A percentile compares a stretch with the other conserved stretches of the same genome.
These are phyloP conservation scores for Diaporthe sp. DNA, from an alignment of 2,329 filamentous ascomycete genomes.

Conservation along the genomic window DNA sequence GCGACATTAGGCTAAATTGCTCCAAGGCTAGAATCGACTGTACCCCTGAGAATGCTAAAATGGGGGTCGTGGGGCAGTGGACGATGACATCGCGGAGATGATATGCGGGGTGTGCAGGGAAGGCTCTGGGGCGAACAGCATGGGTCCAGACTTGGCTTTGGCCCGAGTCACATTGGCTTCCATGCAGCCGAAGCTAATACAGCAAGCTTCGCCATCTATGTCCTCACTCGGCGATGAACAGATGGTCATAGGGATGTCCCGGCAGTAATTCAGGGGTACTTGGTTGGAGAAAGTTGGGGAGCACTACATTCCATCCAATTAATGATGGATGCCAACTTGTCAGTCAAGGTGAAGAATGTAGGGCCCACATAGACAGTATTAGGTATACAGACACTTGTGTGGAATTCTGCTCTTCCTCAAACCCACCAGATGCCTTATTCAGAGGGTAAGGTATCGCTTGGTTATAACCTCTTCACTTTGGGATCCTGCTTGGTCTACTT, in stretches of 20 bases:
- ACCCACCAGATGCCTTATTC: no score
- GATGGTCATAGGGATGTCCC: constrained; percentile 7
- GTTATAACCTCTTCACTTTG: neutral
- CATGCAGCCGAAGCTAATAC: constrained; percentile 14
- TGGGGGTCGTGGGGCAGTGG: constrained; percentile 17
- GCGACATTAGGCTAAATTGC: constrained; percentile 24
- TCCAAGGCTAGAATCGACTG: neutral
- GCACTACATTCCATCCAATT: neutral
- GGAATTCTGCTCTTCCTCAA: neutral
- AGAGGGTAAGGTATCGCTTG: neutral
- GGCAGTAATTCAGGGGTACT: neutral
- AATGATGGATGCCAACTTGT: no score
- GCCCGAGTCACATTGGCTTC: neutral
- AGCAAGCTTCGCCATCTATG: neutral
- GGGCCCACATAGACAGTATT: neutral
- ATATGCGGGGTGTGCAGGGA: constrained; percentile 25
- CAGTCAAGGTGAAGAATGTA: no score
- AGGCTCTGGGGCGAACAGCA: constrained; percentile 6
- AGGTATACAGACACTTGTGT: neutral
- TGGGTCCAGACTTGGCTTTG: constrained; percentile 12
- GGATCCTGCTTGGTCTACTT: neutral
- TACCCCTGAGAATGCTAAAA: constrained; percentile 23
- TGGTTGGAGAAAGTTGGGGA: constrained; percentile 21
- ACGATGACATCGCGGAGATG: constrained; percentile 25
- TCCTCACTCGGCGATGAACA: neutral